These are phyloP conservation scores for Helicostylum pulchrum DNA, from an alignment of 192 early-diverging fungal genomes.

Conservation along the genomic window DNA sequence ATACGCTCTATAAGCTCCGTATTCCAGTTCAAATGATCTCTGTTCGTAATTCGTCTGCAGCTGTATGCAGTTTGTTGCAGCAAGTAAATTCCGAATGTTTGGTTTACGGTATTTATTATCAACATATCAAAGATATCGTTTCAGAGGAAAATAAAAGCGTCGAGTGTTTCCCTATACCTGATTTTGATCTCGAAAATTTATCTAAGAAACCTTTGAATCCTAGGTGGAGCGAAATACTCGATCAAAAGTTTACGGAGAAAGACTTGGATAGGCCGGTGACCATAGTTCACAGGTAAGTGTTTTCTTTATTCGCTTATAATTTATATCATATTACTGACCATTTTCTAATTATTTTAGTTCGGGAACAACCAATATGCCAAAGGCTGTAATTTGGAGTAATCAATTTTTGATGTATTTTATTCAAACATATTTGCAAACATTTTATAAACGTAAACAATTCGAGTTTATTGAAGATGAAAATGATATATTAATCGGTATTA, in stretches of 20 bases:
- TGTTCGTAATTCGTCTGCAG: background rate
- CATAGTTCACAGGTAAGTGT: background rate
- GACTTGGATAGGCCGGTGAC: background rate
- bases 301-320: background rate
- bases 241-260: background rate
- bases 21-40: background rate
- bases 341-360: background rate
- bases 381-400: background rate
- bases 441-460: too few species aligned
- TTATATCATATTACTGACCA: background rate
- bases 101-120: background rate
- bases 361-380: conserved; percentile 8
- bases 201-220: background rate
- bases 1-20: background rate
- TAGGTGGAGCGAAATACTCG: background rate
- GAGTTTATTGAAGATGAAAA: too few species aligned
- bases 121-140: background rate
- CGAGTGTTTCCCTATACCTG: too few species aligned
- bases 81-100: background rate
- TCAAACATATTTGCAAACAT: background rate
- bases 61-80: background rate
- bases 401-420: background rate
- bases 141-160: too few species aligned
- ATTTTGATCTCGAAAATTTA: background rate
- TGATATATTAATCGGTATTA: background rate